Evolutionary conservation across 1,139 yeast genomes (phyloP), one percentile per base, ranked within the genome.

Genomic region (Blastobotrys elegans): DNA sequence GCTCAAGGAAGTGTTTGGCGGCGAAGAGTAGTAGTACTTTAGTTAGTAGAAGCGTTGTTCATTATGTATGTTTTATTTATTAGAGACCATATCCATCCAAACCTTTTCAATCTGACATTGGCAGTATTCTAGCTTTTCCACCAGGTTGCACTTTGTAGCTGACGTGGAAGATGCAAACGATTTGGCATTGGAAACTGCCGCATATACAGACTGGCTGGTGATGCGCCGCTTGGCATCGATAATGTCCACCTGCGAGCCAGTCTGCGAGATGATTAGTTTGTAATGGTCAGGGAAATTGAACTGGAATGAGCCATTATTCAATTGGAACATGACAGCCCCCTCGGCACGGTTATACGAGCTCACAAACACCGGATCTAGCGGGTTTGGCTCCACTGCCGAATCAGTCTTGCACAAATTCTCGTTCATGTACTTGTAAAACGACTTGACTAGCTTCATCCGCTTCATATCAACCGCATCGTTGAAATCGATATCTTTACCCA

Each of bases 261-360:
- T 73, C 56, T 82, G 82, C 40, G 92, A 83, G 38, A 90, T 67
- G 54, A 95, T 82, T 50, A 90, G 71, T 68, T 92, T 92, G 68
- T 85, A 90, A 63, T 92, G 98, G 68, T 92, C 98, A 62, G 85
- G 85, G 68, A 92, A 92, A 68, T 92, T 92, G 70, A 89, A 89
- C 67, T 92, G 98, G 68, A 85, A 80, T 42, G 88, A 83, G 18
- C 96, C 97, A 63, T 89, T 88, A 62, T 95, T 87, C 72, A 92
- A 71, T 66, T 88, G 95, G 70, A 94, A 92, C 95, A 90, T 85
- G 50, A 89, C 56, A 48, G 58, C 52, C 42, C 55, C 53, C 29
- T 53, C 47, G 51, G 59, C 81, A 65, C 96, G 78, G 44, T 89
- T 79, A 65, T 84, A 87, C 62, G 95, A 77, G 70, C 94, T 80